Conservation (phyloP, 331 rosid species). For the Erythrophleum ivorense region DNA sequence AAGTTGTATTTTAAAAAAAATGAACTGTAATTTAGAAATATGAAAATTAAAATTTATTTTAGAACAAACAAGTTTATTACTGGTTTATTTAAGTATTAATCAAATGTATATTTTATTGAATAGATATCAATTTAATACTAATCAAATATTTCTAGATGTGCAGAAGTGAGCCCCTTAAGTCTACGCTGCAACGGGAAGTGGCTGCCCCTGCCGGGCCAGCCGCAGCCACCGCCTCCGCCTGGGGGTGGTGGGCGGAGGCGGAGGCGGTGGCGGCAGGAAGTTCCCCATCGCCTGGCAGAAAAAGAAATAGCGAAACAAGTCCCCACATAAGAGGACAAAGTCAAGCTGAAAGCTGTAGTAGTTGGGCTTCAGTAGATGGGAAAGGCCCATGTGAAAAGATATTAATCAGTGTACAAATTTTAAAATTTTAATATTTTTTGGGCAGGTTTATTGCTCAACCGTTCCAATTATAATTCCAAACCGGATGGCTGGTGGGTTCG, state of each 20-base stretch:
- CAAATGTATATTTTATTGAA: background rate
- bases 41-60: background rate
- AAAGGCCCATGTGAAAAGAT: background rate
- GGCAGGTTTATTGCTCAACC: background rate
- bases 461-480: background rate
- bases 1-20: background rate
- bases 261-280: background rate
- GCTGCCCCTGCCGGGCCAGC: no score
- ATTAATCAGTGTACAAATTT: background rate
- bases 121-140: background rate
- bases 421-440: background rate
- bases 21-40: background rate
- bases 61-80: background rate
- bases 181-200: background rate
- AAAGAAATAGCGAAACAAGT: background rate
- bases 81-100: no score
- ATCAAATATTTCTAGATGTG: background rate
- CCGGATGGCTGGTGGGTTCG: background rate
- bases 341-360: background rate
- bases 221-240: no score
- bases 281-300: background rate
- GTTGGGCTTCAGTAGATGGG: background rate
- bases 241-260: background rate
- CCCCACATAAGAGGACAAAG: background rate
- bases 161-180: background rate